Conservation (phyloP, 2,329 filamentous ascomycete species). For the Corniculantispora saksenae region DNA sequence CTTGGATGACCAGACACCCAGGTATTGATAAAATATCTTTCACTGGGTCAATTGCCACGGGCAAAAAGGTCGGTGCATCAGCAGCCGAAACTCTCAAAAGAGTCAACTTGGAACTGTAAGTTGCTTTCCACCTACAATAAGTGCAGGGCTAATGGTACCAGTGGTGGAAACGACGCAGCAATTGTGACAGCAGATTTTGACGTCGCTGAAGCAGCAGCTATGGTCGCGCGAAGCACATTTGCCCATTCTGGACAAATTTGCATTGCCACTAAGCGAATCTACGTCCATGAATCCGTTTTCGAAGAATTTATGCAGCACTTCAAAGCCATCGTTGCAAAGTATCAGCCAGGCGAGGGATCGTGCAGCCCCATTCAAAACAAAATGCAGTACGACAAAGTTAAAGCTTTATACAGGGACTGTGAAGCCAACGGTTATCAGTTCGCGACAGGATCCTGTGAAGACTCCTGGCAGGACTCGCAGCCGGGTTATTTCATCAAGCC, state of each 20-base stretch:
- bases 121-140: not conserved
- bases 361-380: constrained; percentile 65
- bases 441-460: not conserved
- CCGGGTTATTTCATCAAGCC: constrained; percentile 59
- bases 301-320: constrained; percentile 47
- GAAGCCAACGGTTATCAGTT: not conserved
- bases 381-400: constrained; percentile 61
- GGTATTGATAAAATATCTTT: constrained; percentile 64
- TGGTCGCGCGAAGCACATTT: constrained; percentile 53
- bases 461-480: constrained; percentile 21
- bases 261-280: constrained; percentile 55
- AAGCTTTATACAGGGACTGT: constrained; percentile 38
- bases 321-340: constrained; percentile 27
- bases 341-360: constrained; percentile 50
- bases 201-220: constrained; percentile 37
- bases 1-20: constrained; percentile 59
- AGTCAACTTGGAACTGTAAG: constrained; percentile 57
- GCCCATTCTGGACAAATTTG: constrained; percentile 53
- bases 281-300: constrained; percentile 62
- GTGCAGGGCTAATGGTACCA: constrained; percentile 7
- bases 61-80: constrained; percentile 62
- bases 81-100: constrained; percentile 59
- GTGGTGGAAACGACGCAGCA: constrained; percentile 61
- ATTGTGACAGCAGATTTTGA: constrained; percentile 61
- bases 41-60: constrained; percentile 61